phyloP scores from a whole-genome alignment of 164 flowering plant species.

The Sextonia rubra region DNA sequence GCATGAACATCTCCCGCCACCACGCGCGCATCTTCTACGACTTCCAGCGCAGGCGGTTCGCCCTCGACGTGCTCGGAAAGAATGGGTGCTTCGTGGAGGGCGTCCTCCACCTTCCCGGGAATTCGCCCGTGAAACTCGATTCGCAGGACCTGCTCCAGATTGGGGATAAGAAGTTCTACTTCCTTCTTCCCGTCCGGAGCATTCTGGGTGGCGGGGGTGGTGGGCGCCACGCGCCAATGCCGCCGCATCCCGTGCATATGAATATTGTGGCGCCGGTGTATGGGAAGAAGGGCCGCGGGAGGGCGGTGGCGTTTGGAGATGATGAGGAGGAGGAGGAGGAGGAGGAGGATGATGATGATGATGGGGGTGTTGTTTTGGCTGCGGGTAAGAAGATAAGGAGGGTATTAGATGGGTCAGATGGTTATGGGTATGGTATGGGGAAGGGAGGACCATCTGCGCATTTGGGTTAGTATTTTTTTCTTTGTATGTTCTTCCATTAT shows the following conservation, averaged over 20 bases:
- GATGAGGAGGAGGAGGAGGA: conserved; percentile 51
- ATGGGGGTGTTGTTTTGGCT: conserved; percentile 21
- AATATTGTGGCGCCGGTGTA: conserved; percentile 1
- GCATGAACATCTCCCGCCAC: conserved; percentile 98
- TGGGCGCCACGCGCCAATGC: conserved; percentile 17
- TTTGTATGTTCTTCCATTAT: background rate
- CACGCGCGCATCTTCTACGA: conserved; percentile 99
- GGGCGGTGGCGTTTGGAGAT: conserved; percentile 33
- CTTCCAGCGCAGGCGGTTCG: conserved; percentile 87
- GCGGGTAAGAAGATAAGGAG: conserved; percentile 37
- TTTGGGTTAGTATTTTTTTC: conserved; percentile 33
- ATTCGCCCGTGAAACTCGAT: conserved; percentile 79
- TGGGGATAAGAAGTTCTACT: conserved; percentile 95
- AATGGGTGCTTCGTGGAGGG: conserved; percentile 94
- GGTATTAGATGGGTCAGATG: conserved; percentile 30
- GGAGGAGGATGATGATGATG: conserved; percentile 37
- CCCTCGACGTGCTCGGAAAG: conserved; percentile 88
- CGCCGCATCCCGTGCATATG: conserved; percentile 7
- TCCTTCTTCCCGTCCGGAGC: conserved; percentile 67
- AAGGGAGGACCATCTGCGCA: conserved; percentile 35
- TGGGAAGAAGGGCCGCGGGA: conserved; percentile 35
- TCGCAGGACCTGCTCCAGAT: conserved; percentile 93
- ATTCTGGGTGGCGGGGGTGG: conserved; percentile 34
- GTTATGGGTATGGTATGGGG: conserved; percentile 34
- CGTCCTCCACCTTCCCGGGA: conserved; percentile 87